These are phyloP conservation scores for Talaromyces ruber DNA, from an alignment of 495 filamentous ascomycete genomes.

Conservation along the genomic window DNA sequence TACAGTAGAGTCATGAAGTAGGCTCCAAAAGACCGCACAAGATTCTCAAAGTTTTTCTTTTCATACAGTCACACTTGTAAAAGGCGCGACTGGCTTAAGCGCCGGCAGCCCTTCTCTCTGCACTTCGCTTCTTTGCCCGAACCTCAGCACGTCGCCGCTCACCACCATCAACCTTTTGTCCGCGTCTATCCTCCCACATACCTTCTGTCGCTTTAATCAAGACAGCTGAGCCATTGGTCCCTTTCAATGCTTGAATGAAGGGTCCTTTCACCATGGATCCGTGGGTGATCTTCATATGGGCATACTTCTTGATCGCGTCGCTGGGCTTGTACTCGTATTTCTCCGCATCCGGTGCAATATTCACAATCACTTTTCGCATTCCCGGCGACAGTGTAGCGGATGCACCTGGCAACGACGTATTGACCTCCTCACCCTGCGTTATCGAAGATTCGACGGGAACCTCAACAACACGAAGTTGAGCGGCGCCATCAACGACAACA, in stretches of 20 bases:
- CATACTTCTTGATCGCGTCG: conserved; percentile 39
- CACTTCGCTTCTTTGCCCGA: conserved; percentile 54
- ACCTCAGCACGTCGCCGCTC: conserved; percentile 84
- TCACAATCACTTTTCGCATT: conserved; percentile 58
- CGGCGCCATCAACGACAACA: conserved; percentile 63
- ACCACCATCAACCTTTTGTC: conserved; percentile 91
- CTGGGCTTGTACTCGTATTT: conserved; percentile 29
- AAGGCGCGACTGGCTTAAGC: conserved; percentile 7
- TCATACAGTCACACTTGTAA: background rate
- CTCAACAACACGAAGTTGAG: conserved; percentile 61
- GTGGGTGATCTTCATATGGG: conserved; percentile 55
- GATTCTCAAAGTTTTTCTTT: background rate
- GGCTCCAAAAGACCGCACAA: background rate
- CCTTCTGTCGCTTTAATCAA: conserved; percentile 65
- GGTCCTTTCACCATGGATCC: conserved; percentile 62
- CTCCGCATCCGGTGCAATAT: conserved; percentile 50
- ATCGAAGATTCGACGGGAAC: conserved; percentile 25
- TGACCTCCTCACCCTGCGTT: conserved; percentile 2
- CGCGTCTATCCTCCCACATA: conserved; percentile 78
- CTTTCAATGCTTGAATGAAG: conserved; percentile 57
- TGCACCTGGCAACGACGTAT: conserved; percentile 4
- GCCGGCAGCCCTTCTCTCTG: conserved; percentile 35
- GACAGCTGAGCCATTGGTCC: conserved; percentile 48
- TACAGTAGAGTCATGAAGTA: background rate
- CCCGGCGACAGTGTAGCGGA: conserved; percentile 42